Evolutionary conservation across 2,329 filamentous ascomycete genomes (phyloP).

Genomic region (Ceratocystis cacaofunesta): DNA sequence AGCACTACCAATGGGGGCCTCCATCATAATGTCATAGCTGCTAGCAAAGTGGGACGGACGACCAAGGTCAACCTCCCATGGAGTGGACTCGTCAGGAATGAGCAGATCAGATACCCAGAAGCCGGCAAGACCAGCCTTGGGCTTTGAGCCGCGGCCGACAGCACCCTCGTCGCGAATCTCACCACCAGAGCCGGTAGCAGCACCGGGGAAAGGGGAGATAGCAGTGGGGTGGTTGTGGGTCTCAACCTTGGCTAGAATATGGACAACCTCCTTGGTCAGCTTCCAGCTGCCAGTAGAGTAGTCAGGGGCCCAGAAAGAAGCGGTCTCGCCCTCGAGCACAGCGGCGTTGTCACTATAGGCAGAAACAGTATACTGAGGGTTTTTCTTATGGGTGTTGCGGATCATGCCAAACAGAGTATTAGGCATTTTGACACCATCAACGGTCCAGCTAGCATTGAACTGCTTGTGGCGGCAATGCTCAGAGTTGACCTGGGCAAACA

Average conservation of each 20-base stretch:
- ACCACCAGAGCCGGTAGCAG: constrained; percentile 86
- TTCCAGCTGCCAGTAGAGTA: constrained; percentile 77
- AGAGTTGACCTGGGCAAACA: constrained; percentile 98
- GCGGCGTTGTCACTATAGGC: constrained; percentile 97
- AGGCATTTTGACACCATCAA: constrained; percentile 68
- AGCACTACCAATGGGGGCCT: constrained; percentile 87
- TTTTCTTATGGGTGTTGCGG: constrained; percentile 76
- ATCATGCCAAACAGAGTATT: constrained; percentile 92
- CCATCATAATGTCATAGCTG: constrained; percentile 92
- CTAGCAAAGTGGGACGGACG: constrained; percentile 85
- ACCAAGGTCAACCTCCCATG: constrained; percentile 86
- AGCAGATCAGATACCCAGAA: constrained; percentile 92
- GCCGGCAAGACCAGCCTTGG: constrained; percentile 80
- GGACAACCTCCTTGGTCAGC: constrained; percentile 69
- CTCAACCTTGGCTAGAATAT: constrained; percentile 87
- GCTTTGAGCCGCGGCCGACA: constrained; percentile 79
- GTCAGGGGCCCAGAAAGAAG: constrained; percentile 66
- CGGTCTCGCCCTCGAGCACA: constrained; percentile 40
- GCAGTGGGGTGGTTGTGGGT: constrained; percentile 97
- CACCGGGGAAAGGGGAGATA: constrained; percentile 82
- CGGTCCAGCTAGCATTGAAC: constrained; percentile 94
- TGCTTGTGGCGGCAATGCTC: constrained; percentile 80
- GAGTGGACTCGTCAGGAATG: constrained; percentile 66
- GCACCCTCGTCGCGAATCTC: constrained; percentile 93
- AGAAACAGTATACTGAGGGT: constrained; percentile 71